Evolutionary conservation across 805 yeast species (phyloP), one percentile per base, ranked within the genome.

Genomic region (Komagataella pseudopastoris): DNA sequence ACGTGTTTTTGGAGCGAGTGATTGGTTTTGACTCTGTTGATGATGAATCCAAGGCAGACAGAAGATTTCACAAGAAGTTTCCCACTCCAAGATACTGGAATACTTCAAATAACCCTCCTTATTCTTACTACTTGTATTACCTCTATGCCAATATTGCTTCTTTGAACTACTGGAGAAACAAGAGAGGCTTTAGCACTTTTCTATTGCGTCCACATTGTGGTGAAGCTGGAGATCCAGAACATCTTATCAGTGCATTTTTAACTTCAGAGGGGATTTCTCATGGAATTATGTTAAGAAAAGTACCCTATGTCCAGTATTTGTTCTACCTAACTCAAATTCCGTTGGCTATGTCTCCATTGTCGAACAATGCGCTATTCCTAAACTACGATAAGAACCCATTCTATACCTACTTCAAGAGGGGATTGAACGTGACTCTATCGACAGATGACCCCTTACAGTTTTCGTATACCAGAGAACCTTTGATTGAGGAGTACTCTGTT

Each of bases 141-240:
- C 63, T 93, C 53, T 91, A 80, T 64, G 84, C 96, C 24, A 90
- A 90, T 67, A 66, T 93, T 66, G 80, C 95, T 2, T 79, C 96
- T 6, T 75, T 93, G 65, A 93, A 93, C 63, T 81, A 83, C 56
- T 85, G 91, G 80, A 79, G 99, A 68, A 69, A 74, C 39, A 74
- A 71, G 53, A 76, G 90, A 53, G 85, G 86, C 0, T 85, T 80
- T 67, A 90, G 86, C 64, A 90, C 97, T 0, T 83, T 93, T 67
- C 95, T 88, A n/a, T 71, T 93, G 59, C 78, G 99, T 60, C 99
- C 99, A 3, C 99, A 93, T 66, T 88, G 96, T 59, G 99, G 99
- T 56, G 99, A 93, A 68, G 99, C 99, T n/a, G 99, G 99, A 54
- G 99, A 93, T 63, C 97, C 98, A 1, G 98, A 93, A 62, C 99